Percentiles rank a stretch among this genome's conserved stretches.
These are phyloP conservation scores for Saccharomycopsis lassenensis DNA, from an alignment of 805 yeast species.

Conservation along the genomic window DNA sequence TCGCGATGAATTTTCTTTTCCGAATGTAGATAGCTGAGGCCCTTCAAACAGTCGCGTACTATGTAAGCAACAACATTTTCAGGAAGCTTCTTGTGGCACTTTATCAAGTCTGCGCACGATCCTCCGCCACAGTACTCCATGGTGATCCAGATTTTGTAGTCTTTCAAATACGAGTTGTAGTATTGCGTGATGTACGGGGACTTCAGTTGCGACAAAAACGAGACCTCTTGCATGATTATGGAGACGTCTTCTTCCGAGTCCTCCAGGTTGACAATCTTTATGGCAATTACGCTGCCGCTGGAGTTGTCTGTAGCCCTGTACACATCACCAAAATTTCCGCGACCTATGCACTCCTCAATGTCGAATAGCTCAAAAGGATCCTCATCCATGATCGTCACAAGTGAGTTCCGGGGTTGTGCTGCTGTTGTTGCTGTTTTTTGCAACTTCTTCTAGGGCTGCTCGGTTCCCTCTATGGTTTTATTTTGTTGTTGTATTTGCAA, in stretches of 20 bases:
- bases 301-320: slow-evolving; percentile 39
- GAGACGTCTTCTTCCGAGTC: slow-evolving; percentile 66
- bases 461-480: no score
- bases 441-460: no score
- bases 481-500: no score
- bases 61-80: slow-evolving; percentile 57
- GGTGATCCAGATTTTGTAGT: slow-evolving; percentile 69
- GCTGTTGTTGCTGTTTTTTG: no score
- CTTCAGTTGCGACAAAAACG: slow-evolving; percentile 53
- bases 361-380: slow-evolving; percentile 8
- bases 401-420: no score
- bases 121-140: slow-evolving; percentile 98
- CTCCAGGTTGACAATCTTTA: slow-evolving; percentile 80
- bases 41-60: slow-evolving; percentile 51
- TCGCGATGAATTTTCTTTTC: slow-evolving; percentile 80
- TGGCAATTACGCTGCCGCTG: slow-evolving; percentile 46
- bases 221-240: slow-evolving; percentile 65
- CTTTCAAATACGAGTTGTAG: slow-evolving; percentile 51
- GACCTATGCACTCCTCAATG: slow-evolving; percentile 54
- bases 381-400: no score
- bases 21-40: slow-evolving; percentile 65
- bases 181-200: slow-evolving; percentile 61
- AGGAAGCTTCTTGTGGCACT: slow-evolving; percentile 37
- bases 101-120: slow-evolving; percentile 69
- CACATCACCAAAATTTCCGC: slow-evolving; percentile 84